Base-by-base conservation (phyloP, 2,329 filamentous ascomycete genomes). In the Aphanoascus verrucosus region DNA sequence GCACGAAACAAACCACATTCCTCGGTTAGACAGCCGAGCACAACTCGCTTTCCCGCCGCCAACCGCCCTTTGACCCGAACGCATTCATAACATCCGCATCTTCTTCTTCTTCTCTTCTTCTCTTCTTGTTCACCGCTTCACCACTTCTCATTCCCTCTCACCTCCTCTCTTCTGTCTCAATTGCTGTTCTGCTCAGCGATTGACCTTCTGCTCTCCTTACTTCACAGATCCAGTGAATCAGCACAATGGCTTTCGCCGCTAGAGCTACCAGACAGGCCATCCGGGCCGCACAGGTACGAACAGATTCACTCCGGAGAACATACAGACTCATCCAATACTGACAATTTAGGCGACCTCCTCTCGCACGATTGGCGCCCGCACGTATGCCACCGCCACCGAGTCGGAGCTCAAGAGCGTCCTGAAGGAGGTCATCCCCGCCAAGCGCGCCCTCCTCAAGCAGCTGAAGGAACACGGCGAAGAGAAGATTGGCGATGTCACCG, bases 371-470 rank as follows among this genome's bases (percentile, higher is more conserved):
- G 53, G 38, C 55, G 42, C 61, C 49, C 65, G 67, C 52, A 60
- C 59, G 51, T 72, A 71, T 59, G 82, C 86, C 42, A 82, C 86
- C 42, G 78, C 82, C 49, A 78, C 86, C 55, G 91, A 97, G 70
- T 87, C 86, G 55, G 86, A 91, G 67, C 82, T 98, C 65, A 98
- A 97, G 74, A 77, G 86, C 50, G 88, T 88, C 12, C 82, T 98
- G 61, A 85, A 83, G 64, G 81, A 83, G 61, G 81, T 83, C 55
- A 94, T 98, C 62, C 93, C 93, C 34, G 88, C 83, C 57, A 97
- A 97, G 77, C 83, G 90, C 50, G 91, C 95, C 70, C 83, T 96
- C 17, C 75, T 97, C 64, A 93, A 95, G 74, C 86, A 90, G 71
- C 87, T 97, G 74, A 97, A 96, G 76, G 81, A 84, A 55, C 82